These are phyloP conservation scores for Pilasporangium apinafurcum DNA, from an alignment of 352 stramenopile species.

Conservation along the genomic window DNA sequence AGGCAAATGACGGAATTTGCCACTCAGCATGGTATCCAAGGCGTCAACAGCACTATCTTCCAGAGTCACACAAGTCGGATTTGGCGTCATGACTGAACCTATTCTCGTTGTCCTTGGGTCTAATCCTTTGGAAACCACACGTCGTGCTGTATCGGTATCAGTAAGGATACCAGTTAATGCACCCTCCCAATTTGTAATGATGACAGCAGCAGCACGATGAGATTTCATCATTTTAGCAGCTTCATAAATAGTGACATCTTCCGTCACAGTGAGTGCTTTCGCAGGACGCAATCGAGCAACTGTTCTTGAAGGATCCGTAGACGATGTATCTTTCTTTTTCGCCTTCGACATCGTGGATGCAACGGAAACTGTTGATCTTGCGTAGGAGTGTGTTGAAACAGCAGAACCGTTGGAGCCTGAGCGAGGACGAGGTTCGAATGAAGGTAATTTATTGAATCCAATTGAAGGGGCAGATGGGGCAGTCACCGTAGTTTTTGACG, in stretches of 20 bases:
- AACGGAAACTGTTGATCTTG: conserved; percentile 69
- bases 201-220: conserved; percentile 88
- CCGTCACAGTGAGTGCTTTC: conserved; percentile 85
- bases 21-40: conserved; percentile 82
- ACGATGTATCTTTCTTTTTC: conserved; percentile 42
- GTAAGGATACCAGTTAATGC: conserved; percentile 93
- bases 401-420: conserved; percentile 71
- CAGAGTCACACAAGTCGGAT: conserved; percentile 75
- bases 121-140: conserved; percentile 72
- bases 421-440: conserved; percentile 32
- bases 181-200: conserved; percentile 86
- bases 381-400: conserved; percentile 73
- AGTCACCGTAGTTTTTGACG: conserved; percentile 5
- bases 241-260: conserved; percentile 78
- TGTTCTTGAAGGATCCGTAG: conserved; percentile 49
- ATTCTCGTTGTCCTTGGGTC: conserved; percentile 63
- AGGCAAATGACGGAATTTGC: conserved; percentile 95
- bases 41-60: conserved; percentile 81
- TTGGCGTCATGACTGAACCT: conserved; percentile 77
- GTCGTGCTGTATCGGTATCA: conserved; percentile 84
- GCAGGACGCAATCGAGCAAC: conserved; percentile 74
- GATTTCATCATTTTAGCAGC: conserved; percentile 88
- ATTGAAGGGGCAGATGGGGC: background rate
- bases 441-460: conserved; percentile 1
- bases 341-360: conserved; percentile 69